Base-by-base conservation (phyloP, 2,329 filamentous ascomycete species). In the Pyrenochaeta sp. region DNA sequence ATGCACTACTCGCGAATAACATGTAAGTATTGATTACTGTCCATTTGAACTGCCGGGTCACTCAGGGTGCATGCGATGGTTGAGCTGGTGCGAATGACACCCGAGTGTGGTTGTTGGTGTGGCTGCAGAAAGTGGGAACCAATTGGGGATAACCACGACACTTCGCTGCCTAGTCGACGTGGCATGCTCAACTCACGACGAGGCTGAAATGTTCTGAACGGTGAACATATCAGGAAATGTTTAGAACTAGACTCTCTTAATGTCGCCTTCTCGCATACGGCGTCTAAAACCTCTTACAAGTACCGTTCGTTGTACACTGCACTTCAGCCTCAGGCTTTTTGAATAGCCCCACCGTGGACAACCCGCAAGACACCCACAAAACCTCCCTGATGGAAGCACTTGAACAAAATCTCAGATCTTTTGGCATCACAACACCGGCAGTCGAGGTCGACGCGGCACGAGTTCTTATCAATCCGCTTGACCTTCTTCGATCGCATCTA, bases 401-500 rank as follows among this genome's bases (percentile, higher is more conserved):
- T 6, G 35, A 48, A 13, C 39, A 47, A 6, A 38, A 22, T 22
- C 21, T 56, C 1, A 13, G 20, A 6, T 19, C 31, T 14, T 15
- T 41, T 18, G 11, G 13, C 19, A 18, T 57, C 3, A 28, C 31
- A 3, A 36, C 45, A 11, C 35, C 37, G 22, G 10, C 39, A 1
- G 18, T 38, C 3, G 15, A 7, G 8, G 24, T 28, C 8, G 17
- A 20, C 5, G 7, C 9, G 17, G 38, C 37, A 6, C 20, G 36
- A 10, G 36, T 53, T 5, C 34, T 60, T 17, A 48, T 17, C 20
- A 63, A 65, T 10, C 67, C 66, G 4, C 46, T 71, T 7, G 61
- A 69, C 15, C 3, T 71, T 0, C 56, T 27, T 23, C 66, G 65
- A 4, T 31, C 45, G 1, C 51, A 55, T 7, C 52, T 70, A 0